Evolutionary conservation across 2,329 filamentous ascomycete genomes (phyloP), one percentile per base, ranked within the genome.

Genomic region (Claviceps capensis): DNA sequence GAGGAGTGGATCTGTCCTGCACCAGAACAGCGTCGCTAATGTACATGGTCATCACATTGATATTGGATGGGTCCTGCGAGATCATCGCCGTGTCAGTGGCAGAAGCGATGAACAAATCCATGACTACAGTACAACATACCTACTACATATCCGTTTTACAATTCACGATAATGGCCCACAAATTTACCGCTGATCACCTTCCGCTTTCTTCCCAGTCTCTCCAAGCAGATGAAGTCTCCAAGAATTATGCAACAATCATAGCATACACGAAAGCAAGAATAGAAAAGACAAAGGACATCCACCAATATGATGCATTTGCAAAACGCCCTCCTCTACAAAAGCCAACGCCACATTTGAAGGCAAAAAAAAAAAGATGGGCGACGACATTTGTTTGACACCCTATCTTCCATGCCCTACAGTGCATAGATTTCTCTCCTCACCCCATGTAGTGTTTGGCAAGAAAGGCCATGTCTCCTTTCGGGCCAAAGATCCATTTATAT

Each of bases 341-440:
- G 22, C 48, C 49, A 56, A 52, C 53, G 54, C 55, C 55, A 49
- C 43, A 43, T 42, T 50, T 11, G 9, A 49, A 50, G 37, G 34
- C 49, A 46, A 46, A 23, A 46, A 50, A 23, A 36, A 14, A 47
- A 37, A 9, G 26, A 34, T 34, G 30, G 9, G 11, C 30, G 30
- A 37, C 16, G 16, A 14, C 14, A 17, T 47, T 9, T 47, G 17
- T 47, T 34, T 46, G 7, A 16, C 9, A 34, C 23, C 17, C 11
- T 5, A 22, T 19, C 23, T 23, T 38, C 5, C 17, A 22, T 47
- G 34, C 13, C 30, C 34, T 38, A 16, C 17, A 38, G 16, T 37
- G 30, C 45, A 47, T n/a, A 37, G 34, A 37, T 19, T 37, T 13
- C 16, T 37, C 2, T 36, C 26, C 17, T 9, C 30, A 11, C 30